Evolutionary conservation across 1,284 basidiomycete genomes (phyloP).

Genomic region (Baeospora myosura): DNA sequence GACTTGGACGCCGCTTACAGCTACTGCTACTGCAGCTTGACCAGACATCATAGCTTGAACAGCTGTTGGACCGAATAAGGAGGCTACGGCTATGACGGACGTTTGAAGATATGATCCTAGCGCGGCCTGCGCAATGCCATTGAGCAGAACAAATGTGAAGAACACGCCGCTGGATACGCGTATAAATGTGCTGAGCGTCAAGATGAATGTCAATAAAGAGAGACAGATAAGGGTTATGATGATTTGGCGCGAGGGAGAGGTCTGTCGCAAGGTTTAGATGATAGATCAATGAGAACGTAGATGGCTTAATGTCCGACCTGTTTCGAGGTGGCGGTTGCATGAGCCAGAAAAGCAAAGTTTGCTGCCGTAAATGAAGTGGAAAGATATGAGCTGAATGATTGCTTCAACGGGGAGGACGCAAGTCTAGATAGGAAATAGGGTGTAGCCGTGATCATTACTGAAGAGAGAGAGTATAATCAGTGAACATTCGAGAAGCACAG

Average conservation of each 20-base stretch:
- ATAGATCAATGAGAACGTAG: not conserved
- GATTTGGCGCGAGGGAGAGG: constrained; percentile 45
- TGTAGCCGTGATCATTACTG: constrained; percentile 70
- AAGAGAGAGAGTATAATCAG: constrained; percentile 8
- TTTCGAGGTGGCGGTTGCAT: constrained; percentile 62
- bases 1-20: constrained; percentile 62
- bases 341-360: constrained; percentile 62
- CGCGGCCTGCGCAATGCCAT: constrained; percentile 46
- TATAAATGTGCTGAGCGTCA: constrained; percentile 57
- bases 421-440: constrained; percentile 68
- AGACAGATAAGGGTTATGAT: constrained; percentile 38
- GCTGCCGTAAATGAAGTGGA: constrained; percentile 56
- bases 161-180: constrained; percentile 41
- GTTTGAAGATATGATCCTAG: constrained; percentile 65
- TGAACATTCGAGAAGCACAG: constrained; percentile 3
- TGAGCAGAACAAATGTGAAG: constrained; percentile 56
- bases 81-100: constrained; percentile 62
- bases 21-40: constrained; percentile 71
- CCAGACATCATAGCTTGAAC: constrained; percentile 70
- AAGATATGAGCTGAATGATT: constrained; percentile 65
- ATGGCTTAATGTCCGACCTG: constrained; percentile 30
- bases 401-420: constrained; percentile 43
- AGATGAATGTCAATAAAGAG: constrained; percentile 41
- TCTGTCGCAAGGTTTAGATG: constrained; percentile 10
- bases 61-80: constrained; percentile 60